Base-by-base conservation (phyloP, 176 grass and related monocot genomes). In the Microstegium vimineum region DNA sequence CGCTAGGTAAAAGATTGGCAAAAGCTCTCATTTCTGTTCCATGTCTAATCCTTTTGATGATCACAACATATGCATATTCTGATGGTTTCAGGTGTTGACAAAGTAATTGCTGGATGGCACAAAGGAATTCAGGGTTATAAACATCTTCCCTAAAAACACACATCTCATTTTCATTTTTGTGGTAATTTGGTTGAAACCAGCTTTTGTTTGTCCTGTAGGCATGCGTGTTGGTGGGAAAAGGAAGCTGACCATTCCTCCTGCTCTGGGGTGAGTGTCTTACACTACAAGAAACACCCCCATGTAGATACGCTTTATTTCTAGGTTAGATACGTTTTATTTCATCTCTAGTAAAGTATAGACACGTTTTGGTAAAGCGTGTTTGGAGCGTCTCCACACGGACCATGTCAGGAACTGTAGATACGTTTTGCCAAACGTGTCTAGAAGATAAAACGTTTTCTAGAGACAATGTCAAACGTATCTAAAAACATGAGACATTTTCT, bases 221-320 rank as follows among this genome's bases (percentile, higher is more conserved):
- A 84, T 77, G 73, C 47, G 12, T 60, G 73, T 84, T 2, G 82
- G 82, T 56, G 82, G 37, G 5, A 42, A 25, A 77, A 84, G 63
- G 63, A 77, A 1, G 25, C 23, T 84, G 11, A 41, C 7, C 8
- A 77, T 77, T 59, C 82, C 73, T 8, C 49, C 73, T 5, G 1
- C 7, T 77, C 6, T n/a, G n/a, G n/a, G n/a, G n/a, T n/a, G n/a
- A n/a, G n/a, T n/a, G n/a, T n/a, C n/a, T n/a, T n/a, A n/a, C n/a
- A n/a, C n/a, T n/a, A n/a, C n/a, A n/a, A n/a, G n/a, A n/a, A n/a
- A n/a, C n/a, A n/a, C n/a, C n/a, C n/a, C n/a, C n/a, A n/a, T n/a
- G n/a, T n/a, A n/a, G n/a, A n/a, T n/a, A n/a, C n/a, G n/a, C n/a
- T n/a, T n/a, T n/a, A n/a, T n/a, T n/a, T n/a, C n/a, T n/a, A n/a